phyloP scores from a whole-genome alignment of 495 filamentous ascomycete genomes.

The Chaetomium cochliodes region DNA sequence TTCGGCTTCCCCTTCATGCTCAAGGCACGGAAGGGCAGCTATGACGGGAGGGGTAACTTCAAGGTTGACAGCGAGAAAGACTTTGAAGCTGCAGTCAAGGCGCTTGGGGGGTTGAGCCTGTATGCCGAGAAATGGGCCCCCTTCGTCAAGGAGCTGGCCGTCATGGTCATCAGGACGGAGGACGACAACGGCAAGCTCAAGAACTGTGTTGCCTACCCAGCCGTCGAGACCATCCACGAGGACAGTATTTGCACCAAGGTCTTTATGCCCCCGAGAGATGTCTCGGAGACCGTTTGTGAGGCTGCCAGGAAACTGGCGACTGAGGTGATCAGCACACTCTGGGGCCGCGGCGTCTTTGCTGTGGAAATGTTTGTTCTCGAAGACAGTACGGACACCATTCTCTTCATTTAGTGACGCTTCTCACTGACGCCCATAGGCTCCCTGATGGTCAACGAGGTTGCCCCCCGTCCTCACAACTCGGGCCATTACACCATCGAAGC shows the following conservation, averaged over 20 bases:
- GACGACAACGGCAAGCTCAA: slow-evolving; percentile 56
- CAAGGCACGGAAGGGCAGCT: slow-evolving; percentile 88
- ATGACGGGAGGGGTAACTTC: slow-evolving; percentile 92
- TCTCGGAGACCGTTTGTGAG: slow-evolving; percentile 59
- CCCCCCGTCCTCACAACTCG: slow-evolving; percentile 93
- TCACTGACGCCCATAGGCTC: slow-evolving; percentile 37
- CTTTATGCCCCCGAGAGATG: slow-evolving; percentile 75
- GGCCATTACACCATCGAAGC: slow-evolving; percentile 98
- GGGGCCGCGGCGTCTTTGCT: slow-evolving; percentile 90
- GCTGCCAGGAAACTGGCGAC: slow-evolving; percentile 74
- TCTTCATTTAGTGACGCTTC: not conserved
- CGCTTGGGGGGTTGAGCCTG: slow-evolving; percentile 66
- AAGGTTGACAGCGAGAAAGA: slow-evolving; percentile 66
- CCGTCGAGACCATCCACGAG: slow-evolving; percentile 92
- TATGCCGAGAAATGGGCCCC: slow-evolving; percentile 92
- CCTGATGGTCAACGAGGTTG: slow-evolving; percentile 87
- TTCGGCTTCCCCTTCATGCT: slow-evolving; percentile 91
- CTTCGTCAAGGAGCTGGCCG: slow-evolving; percentile 83
- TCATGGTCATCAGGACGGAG: slow-evolving; percentile 92
- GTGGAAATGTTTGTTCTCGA: slow-evolving; percentile 95
- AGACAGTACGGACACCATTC: slow-evolving; percentile 53
- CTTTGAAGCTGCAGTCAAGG: slow-evolving; percentile 64
- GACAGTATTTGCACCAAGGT: slow-evolving; percentile 94
- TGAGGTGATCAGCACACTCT: slow-evolving; percentile 73
- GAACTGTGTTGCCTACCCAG: slow-evolving; percentile 71